Base-by-base conservation (phyloP, 108 stramenopile species). In the Discostella pseudostelligera region DNA sequence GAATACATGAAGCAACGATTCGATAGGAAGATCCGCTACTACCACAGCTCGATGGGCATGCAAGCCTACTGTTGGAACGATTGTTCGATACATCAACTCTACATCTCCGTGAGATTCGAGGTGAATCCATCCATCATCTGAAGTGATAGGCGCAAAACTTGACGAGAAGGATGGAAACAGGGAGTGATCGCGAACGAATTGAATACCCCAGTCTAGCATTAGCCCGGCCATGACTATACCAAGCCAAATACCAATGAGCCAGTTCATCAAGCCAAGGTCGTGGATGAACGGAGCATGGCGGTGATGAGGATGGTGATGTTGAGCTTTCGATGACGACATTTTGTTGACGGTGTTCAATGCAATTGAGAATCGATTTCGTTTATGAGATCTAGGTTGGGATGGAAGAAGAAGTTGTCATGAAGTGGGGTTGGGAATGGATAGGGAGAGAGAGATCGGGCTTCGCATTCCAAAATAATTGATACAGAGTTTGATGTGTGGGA, bases 1-100 rank as follows among this genome's bases (percentile, higher is more conserved):
- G 35, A 71, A 64, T 16, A 64, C 62, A 63, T 71, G 62, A 19
- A 71, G 19, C 39, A 71, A 44, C 4, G 55, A 32, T 40, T 63
- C 62, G 0, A 71, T 55, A 17, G 70, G 70, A 46, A 71, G 29
- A 48, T 71, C 62, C 8, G 45, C 70, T 8, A 54, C 44, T 1
- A 62, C 50, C 22, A 71, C 70, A 20, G 70, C 70, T 19, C 70
- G 62, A 48, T 71, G 60, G 14, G 70, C 70, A 56, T 64, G 56
- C 54, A 71, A 26, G 0, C 68, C 58, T 13, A n/a, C 4, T 17
- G 62, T 53, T 12, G 62, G 14, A 26, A 46, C 43, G 1, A 71
- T 71, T n/a, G 61, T 22, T 12, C 70, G 51, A 14, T 54, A 24
- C 54, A 71, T 22, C 26, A 64, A 37, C 28, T 71, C 70, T 40